Base-by-base conservation (phyloP, 345 rosid genomes). In the Citrus reticulata region DNA sequence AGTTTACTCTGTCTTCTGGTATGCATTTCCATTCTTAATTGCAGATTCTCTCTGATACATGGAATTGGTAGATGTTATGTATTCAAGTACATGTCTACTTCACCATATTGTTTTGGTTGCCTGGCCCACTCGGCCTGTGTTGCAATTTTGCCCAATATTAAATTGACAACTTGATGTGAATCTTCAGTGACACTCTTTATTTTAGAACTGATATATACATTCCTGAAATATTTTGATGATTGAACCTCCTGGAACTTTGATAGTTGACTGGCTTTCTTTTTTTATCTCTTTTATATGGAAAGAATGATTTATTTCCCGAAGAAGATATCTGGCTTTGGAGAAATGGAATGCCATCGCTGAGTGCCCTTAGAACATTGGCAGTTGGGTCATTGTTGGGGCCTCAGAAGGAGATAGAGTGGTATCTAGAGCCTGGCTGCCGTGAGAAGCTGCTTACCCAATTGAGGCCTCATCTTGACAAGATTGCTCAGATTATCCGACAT, bases 291-390 rank as follows among this genome's bases (percentile, higher is more conserved):
- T 85, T 80, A 79, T 70, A 59, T 79, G 81, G 79, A 87, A 81
- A 96, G 99, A 96, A 88, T 88, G 94, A 96, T 86, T 78, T 96
- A 72, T 88, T 94, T 81, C 98, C 99, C 39, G 97, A 91, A 84
- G 99, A 94, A 89, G 92, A 89, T 74, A 80, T 96, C 83, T 90
- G 97, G 97, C 92, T 82, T 81, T 96, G 99, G 99, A 89, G 90
- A 85, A 91, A 91, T 82, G 92, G 95, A 78, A 90, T 94, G 94
- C 98, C 99, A 34, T 80, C 90, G 83, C 83, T 90, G 87, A 93
- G 97, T 90, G 92, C 94, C 69, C 88, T 96, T 32, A 92, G 98
- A 85, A 88, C 83, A 76, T 87, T 96, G 91, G 95, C 97, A 57
- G 88, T 91, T 73, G 92, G 97, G 78, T 89, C 99, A 64, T 68